Evolutionary conservation across 2,329 filamentous ascomycete genomes (phyloP).

Genomic region (Pseudogymnoascus sp.): DNA sequence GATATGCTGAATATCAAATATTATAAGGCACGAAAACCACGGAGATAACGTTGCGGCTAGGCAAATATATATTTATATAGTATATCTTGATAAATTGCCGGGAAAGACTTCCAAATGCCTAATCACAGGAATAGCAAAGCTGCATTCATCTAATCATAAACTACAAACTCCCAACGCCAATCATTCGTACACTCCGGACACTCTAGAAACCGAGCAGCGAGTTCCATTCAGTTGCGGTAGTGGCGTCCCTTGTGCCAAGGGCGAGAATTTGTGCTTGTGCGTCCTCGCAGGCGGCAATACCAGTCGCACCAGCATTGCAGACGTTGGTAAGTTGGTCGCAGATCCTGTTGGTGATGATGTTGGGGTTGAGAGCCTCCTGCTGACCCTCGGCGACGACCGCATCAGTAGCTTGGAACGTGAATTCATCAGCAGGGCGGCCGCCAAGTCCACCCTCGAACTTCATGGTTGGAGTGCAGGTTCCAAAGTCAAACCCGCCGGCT

Average conservation of each 20-base stretch:
- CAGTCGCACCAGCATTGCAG: slow-evolving; percentile 53
- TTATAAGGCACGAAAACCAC: background rate
- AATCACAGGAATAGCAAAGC: background rate
- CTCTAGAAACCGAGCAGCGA: slow-evolving; percentile 29
- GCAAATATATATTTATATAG: slow-evolving; percentile 1
- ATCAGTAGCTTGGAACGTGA: slow-evolving; percentile 61
- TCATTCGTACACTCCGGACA: background rate
- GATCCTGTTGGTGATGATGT: slow-evolving; percentile 66
- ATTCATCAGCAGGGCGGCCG: slow-evolving; percentile 46
- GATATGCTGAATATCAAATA: background rate
- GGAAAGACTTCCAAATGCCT: background rate
- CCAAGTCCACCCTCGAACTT: slow-evolving; percentile 48
- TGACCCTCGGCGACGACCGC: slow-evolving; percentile 51
- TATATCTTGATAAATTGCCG: background rate
- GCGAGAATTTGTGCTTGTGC: slow-evolving; percentile 46
- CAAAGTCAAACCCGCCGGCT: slow-evolving; percentile 37
- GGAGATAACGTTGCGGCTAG: background rate
- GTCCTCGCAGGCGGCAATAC: slow-evolving; percentile 42
- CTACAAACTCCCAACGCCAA: slow-evolving; percentile 5
- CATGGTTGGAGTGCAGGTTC: slow-evolving; percentile 41
- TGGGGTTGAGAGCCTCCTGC: slow-evolving; percentile 60
- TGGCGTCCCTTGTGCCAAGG: slow-evolving; percentile 39
- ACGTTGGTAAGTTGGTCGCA: slow-evolving; percentile 61
- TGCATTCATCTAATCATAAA: background rate
- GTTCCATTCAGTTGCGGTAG: slow-evolving; percentile 39